Base-by-base conservation (phyloP, 345 rosid genomes). In the Hirschfeldia incana region DNA sequence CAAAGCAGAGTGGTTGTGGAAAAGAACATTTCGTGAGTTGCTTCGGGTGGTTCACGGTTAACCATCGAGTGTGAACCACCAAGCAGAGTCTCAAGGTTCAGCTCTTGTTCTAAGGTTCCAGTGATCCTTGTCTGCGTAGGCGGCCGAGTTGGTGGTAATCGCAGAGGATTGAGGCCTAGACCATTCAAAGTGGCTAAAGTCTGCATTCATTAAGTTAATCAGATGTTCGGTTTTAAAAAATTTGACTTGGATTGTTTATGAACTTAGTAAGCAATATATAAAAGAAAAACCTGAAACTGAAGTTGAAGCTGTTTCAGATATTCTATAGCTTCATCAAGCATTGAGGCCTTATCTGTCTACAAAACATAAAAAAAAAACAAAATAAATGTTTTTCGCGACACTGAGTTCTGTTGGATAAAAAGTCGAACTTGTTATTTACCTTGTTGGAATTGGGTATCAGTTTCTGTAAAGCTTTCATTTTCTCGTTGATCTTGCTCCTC, bases 301-400 rank as follows among this genome's bases (percentile, higher is more conserved):
- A 90, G 90, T 78, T 90, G 97, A 80, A 91, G 97, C 78, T 91
- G 97, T 83, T 89, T 91, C 65, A 91, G 78, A 76, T 91, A 91
- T 30, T 91, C 97, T 39, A 91, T 91, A 9, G 90, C 92, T 74
- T 90, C 97, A 77, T 91, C 94, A 81, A 91, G 89, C 97, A 91
- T 91, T 5, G 97, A 91, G 34, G 97, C 97, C 81, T 89, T 91
- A 73, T 91, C 97, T 42, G 94, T 89, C 97, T 91, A n/a, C 67
- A 60, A 37, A 12, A 30, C 53, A 55, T 26, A 11, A 30, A 59
- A 30, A 75, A 64, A 39, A 62, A 44, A 46, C 21, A 34, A 51
- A n/a, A 49, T 1, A 49, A 13, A 13, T 51, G 58, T 32, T 57
- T 58, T 28, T 53, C 49, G 62, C 7, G 1, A 65, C 8, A 21